Evolutionary conservation across 176 grass and related monocot genomes (phyloP).

Genomic region (Elaeis guineensis): DNA sequence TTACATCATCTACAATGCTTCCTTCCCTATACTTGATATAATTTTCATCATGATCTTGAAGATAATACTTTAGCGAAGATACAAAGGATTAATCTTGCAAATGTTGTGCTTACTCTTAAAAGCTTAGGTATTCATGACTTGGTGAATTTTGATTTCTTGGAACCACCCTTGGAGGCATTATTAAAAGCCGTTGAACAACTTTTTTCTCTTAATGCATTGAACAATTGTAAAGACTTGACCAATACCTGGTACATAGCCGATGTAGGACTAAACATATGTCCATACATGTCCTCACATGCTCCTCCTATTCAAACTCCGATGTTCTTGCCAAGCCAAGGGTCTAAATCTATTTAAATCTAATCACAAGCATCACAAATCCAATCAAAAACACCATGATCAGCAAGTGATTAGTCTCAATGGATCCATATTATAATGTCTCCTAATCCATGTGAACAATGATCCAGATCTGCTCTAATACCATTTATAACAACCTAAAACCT

Average conservation of each 20-base stretch:
- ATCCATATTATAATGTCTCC: too few relatives aligned
- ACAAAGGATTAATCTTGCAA: slow-evolving; percentile 83
- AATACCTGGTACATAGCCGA: slow-evolving; percentile 39
- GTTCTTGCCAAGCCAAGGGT: slow-evolving; percentile 58
- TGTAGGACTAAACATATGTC: slow-evolving; percentile 1
- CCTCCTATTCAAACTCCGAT: too few relatives aligned
- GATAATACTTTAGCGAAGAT: slow-evolving; percentile 84
- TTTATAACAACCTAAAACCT: too few relatives aligned
- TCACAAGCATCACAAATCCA: too few relatives aligned
- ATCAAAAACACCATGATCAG: too few relatives aligned
- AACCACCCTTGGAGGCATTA: slow-evolving; percentile 83
- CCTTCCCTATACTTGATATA: slow-evolving; percentile 72
- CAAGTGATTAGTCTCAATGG: too few relatives aligned
- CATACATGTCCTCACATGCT: too few relatives aligned
- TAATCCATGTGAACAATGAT: too few relatives aligned
- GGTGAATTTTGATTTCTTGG: slow-evolving; percentile 98
- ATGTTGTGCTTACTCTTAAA: slow-evolving; percentile 88
- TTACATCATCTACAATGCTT: slow-evolving; percentile 50
- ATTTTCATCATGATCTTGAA: slow-evolving; percentile 83
- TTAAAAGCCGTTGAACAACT: slow-evolving; percentile 74
- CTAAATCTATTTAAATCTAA: too few relatives aligned
- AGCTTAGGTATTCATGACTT: slow-evolving; percentile 84
- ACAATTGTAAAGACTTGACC: slow-evolving; percentile 70
- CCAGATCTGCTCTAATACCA: too few relatives aligned
- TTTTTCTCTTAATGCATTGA: slow-evolving; percentile 86